Evolutionary conservation across 2,329 filamentous ascomycete species (phyloP).

Genomic region (Cladosporium halotolerans): DNA sequence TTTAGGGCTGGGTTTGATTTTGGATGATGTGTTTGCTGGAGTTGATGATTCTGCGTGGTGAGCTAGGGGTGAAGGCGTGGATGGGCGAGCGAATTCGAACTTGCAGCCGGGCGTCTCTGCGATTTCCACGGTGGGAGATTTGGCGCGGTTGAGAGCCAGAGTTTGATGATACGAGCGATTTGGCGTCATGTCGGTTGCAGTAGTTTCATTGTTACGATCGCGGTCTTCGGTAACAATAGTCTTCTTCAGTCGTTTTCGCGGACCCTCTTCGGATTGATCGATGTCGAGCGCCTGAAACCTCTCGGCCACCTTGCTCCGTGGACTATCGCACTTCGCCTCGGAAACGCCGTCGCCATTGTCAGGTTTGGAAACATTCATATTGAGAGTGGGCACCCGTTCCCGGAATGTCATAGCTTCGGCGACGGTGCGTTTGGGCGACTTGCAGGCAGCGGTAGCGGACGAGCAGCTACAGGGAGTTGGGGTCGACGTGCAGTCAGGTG

Average conservation of each 20-base stretch:
- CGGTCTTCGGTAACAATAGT: not conserved
- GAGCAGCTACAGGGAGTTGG: not conserved
- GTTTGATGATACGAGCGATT: not conserved
- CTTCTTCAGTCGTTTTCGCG: constrained; percentile 4
- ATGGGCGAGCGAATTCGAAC: constrained; percentile 9
- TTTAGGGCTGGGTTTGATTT: constrained; percentile 2
- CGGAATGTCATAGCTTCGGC: constrained; percentile 8
- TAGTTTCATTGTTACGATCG: not conserved
- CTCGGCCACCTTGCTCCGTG: constrained; percentile 25
- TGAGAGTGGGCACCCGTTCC: constrained; percentile 5
- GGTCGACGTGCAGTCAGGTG: constrained; percentile 1
- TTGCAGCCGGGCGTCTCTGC: constrained; percentile 18
- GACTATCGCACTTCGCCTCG: constrained; percentile 19
- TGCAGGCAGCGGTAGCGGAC: not conserved
- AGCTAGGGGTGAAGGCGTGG: constrained; percentile 13
- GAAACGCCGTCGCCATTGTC: not conserved
- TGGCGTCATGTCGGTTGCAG: not conserved
- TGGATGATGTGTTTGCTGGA: not conserved
- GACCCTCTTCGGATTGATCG: constrained; percentile 2
- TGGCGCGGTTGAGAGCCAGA: not conserved
- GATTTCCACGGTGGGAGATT: constrained; percentile 12
- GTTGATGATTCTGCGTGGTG: constrained; percentile 7
- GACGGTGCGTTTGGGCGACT: constrained; percentile 10
- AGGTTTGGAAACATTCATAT: constrained; percentile 2
- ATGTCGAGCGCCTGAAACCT: constrained; percentile 19